phyloP scores from a whole-genome alignment of 768 basidiomycete species.

The Rhodotorula graminis region DNA sequence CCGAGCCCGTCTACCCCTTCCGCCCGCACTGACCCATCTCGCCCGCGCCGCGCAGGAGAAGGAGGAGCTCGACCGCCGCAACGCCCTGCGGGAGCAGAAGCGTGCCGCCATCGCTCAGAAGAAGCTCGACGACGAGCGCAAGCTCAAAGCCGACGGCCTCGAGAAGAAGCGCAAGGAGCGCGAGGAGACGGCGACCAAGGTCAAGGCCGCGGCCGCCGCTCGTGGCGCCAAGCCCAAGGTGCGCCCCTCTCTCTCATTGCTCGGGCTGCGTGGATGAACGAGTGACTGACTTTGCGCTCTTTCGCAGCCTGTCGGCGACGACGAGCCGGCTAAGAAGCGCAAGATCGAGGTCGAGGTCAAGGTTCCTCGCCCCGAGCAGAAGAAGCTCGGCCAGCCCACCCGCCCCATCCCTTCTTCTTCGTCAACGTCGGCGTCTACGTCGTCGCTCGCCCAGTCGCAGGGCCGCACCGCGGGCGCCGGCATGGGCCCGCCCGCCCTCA shows the following conservation, averaged over 20 bases:
- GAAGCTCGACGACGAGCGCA: conserved; percentile 70
- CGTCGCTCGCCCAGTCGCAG: conserved; percentile 24
- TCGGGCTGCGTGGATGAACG: too few species aligned
- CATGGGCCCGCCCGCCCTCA: conserved; percentile 44
- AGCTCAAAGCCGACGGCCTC: conserved; percentile 51
- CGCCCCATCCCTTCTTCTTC: conserved; percentile 13
- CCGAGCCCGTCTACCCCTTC: neutral
- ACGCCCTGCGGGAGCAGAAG: conserved; percentile 69
- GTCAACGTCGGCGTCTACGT: conserved; percentile 11
- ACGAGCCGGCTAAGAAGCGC: conserved; percentile 68
- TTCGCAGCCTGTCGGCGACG: conserved; percentile 50
- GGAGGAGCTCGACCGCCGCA: conserved; percentile 77
- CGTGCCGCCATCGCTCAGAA: conserved; percentile 65
- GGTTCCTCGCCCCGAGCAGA: conserved; percentile 56
- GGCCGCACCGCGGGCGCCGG: conserved; percentile 47
- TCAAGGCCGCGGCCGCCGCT: conserved; percentile 9
- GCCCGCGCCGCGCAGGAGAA: conserved; percentile 61
- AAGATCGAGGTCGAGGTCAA: conserved; percentile 57
- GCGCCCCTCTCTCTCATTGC: neutral
- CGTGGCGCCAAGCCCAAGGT: conserved; percentile 28
- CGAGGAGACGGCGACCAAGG: conserved; percentile 31
- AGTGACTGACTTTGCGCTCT: too few species aligned
- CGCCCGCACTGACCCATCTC: neutral
- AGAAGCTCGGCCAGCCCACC: conserved; percentile 55
- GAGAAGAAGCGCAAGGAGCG: conserved; percentile 47